A percentile compares a stretch with the other conserved stretches of the same genome.
Evolutionary conservation across 2,329 filamentous ascomycete species (phyloP).

Genomic region (Sclerotinia minor): DNA sequence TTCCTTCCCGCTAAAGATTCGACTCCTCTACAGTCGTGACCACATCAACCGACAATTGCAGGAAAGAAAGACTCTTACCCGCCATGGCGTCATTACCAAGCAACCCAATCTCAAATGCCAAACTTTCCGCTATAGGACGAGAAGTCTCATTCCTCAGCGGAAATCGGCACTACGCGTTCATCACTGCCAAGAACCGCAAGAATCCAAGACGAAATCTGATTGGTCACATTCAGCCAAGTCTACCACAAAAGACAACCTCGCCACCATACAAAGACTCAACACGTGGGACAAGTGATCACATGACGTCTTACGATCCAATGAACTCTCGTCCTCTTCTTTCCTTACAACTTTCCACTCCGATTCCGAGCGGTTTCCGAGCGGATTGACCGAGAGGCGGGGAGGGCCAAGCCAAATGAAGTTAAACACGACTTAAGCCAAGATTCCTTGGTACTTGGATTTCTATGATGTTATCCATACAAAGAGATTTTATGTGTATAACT

Average conservation of each 20-base stretch:
- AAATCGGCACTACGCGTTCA: not conserved
- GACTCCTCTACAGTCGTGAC: not conserved
- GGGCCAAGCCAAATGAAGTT: not conserved
- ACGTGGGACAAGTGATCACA: not conserved
- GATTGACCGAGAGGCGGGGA: conserved; percentile 11
- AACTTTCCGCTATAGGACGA: not conserved
- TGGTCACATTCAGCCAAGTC: conserved; percentile 5
- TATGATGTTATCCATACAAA: conserved; percentile 6
- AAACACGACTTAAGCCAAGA: conserved; percentile 2
- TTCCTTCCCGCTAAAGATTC: not conserved
- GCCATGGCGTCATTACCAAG: not conserved
- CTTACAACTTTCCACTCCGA: not conserved
- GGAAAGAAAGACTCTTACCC: not conserved
- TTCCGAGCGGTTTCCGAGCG: conserved; percentile 16
- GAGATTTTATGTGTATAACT: not conserved
- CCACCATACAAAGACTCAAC: conserved; percentile 1
- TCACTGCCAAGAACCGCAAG: not conserved
- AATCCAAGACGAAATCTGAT: not conserved
- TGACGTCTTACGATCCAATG: not conserved
- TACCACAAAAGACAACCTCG: not conserved
- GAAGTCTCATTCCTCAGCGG: not conserved
- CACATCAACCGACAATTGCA: not conserved
- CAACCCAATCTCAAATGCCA: not conserved
- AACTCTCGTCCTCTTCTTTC: not conserved
- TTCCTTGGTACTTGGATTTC: not conserved